Evolutionary conservation across 2,329 filamentous ascomycete species (phyloP).

Genomic region (Colletotrichum spinosum): DNA sequence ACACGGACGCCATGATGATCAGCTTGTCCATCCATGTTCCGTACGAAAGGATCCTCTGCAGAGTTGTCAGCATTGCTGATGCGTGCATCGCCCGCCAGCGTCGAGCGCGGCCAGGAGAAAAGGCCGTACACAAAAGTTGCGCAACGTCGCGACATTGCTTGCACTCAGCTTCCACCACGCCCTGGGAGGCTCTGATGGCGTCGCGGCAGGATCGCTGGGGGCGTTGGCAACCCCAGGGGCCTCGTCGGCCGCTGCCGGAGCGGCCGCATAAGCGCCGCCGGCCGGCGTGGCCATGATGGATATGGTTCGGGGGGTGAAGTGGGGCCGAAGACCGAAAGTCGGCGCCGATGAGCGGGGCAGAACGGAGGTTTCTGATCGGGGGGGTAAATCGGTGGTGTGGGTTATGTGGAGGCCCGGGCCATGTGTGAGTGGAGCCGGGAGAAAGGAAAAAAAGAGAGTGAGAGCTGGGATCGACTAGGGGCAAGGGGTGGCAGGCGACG

Average conservation of each 20-base stretch:
- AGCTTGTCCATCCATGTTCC: slow-evolving; percentile 28
- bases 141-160: slow-evolving; percentile 29
- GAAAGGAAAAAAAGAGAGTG: background rate
- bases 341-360: slow-evolving; percentile 5
- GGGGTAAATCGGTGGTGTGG: slow-evolving; percentile 3
- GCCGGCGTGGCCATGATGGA: slow-evolving; percentile 35
- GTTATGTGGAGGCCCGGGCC: slow-evolving; percentile 34
- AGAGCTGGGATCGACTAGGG: slow-evolving; percentile 8
- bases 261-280: slow-evolving; percentile 28
- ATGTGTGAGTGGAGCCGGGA: slow-evolving; percentile 19
- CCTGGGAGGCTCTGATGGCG: slow-evolving; percentile 17
- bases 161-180: slow-evolving; percentile 29
- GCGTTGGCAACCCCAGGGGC: background rate
- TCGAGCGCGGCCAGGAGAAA: background rate
- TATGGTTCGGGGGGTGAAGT: background rate
- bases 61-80: background rate
- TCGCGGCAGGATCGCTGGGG: slow-evolving; percentile 7
- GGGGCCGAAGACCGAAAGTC: slow-evolving; percentile 9
- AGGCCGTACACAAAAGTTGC: slow-evolving; percentile 35
- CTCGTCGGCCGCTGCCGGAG: slow-evolving; percentile 16
- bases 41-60: slow-evolving; percentile 28
- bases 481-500: background rate
- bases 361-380: background rate
- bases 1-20: slow-evolving; percentile 25
- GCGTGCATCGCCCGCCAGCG: background rate